These are phyloP conservation scores for Saccharomyces hybrid DNA, from an alignment of 1,139 yeast genomes.

Conservation along the genomic window DNA sequence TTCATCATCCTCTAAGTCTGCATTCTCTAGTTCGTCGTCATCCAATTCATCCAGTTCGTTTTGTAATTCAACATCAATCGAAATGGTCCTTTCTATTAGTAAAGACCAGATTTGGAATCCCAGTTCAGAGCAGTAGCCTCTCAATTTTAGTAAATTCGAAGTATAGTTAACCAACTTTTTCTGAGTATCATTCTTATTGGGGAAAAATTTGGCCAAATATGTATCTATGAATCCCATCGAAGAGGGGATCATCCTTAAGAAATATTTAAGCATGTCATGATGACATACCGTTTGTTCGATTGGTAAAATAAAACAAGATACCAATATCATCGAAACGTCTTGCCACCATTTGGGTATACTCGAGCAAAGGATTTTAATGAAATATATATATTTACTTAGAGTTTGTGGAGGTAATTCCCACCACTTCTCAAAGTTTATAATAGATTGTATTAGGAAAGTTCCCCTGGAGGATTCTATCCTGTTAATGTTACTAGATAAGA, in stretches of 20 bases:
- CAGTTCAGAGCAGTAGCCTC: constrained; percentile 67
- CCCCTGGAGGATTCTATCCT: constrained; percentile 42
- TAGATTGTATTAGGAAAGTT: constrained; percentile 40
- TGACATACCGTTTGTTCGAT: constrained; percentile 40
- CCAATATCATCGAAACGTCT: constrained; percentile 63
- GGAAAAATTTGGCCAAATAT: constrained; percentile 54
- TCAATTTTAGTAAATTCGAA: constrained; percentile 49
- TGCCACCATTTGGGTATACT: constrained; percentile 85
- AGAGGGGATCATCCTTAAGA: constrained; percentile 72
- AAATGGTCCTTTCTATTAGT: constrained; percentile 70
- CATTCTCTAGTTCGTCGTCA: constrained; percentile 48
- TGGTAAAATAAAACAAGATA: constrained; percentile 46
- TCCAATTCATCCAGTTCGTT: constrained; percentile 81
- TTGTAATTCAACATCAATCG: constrained; percentile 88
- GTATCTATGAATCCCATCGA: constrained; percentile 59
- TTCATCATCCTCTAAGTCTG: constrained; percentile 29
- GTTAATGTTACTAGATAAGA: constrained; percentile 45
- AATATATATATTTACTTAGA: constrained; percentile 53
- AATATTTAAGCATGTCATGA: constrained; percentile 57
- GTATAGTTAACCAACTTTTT: constrained; percentile 55
- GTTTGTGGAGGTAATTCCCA: constrained; percentile 37
- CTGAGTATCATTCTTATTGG: constrained; percentile 66
- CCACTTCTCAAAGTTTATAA: constrained; percentile 54
- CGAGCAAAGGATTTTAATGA: constrained; percentile 70
- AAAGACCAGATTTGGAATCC: constrained; percentile 71